Evolutionary conservation across 805 yeast species (phyloP), one percentile per base, ranked within the genome.

Genomic region (Lipomyces starkeyi): DNA sequence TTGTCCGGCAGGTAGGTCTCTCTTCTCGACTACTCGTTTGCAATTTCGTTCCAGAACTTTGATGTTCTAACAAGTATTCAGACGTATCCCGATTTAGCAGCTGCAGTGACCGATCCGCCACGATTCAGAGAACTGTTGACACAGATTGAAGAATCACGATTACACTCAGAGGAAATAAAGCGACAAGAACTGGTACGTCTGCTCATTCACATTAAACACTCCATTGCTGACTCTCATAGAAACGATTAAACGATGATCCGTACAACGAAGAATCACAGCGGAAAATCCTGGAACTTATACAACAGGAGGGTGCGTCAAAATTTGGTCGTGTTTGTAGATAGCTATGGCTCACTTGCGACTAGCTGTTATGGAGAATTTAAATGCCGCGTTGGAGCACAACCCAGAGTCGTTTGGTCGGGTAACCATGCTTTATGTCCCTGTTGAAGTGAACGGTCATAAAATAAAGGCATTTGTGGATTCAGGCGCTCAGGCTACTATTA

Each of bases 381-480:
- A 86, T 58, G 83, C 86, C 71, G 98, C 99, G 0, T 83, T 88
- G 76, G 98, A 93, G 67, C 87, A 88, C 63, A 87, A 94, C 3
- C 99, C 99, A 0, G 99, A 95, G 52, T 57, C 91, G 49, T 95
- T 95, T 79, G 88, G 93, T 0, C 79, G 84, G 0, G 96, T 94
- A 2, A 85, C 86, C 40, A 93, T 95, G 97, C 83, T 95, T 53
- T 94, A 89, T 78, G 87, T 95, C 17, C 83, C 87, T 65, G 83
- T 92, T 54, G 88, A 86, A 72, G 89, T 94, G 49, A 93, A 95
- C 74, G 94, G 95, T 0, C 82, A 84, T 58, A 87, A 88, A 27
- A 89, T 93, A 2, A 91, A 91, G 76, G 98, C 98, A 0, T 92
- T 95, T 81, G 97, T 95, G 4, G 99, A 95, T 77, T 87, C 98